phyloP scores from a whole-genome alignment of 2,329 filamentous ascomycete species.

The Phaeomoniella chlamydospora region DNA sequence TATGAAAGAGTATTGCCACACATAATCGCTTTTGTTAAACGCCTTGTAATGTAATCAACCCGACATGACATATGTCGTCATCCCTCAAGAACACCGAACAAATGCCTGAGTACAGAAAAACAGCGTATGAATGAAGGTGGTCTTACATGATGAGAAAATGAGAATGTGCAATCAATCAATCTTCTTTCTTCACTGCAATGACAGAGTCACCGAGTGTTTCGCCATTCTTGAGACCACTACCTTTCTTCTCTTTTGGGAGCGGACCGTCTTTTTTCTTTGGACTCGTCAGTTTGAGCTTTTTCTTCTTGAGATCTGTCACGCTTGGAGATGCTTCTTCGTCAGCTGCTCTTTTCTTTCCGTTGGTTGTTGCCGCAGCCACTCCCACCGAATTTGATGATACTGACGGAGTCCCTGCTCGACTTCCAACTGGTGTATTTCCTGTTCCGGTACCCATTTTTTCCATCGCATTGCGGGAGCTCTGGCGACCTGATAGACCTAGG shows the following conservation, averaged over 20 bases:
- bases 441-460: conserved; percentile 24
- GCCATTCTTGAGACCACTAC: neutral
- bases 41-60: too few species aligned
- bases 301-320: neutral
- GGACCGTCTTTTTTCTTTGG: neutral
- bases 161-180: too few species aligned
- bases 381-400: conserved; percentile 17
- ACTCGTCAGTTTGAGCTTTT: neutral
- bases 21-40: too few species aligned
- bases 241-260: neutral
- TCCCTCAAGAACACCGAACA: neutral
- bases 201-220: neutral
- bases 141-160: too few species aligned
- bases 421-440: conserved; percentile 29
- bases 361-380: too few species aligned
- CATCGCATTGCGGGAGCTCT: conserved; percentile 33
- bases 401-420: conserved; percentile 22
- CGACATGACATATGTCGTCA: too few species aligned
- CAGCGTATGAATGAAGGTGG: too few species aligned
- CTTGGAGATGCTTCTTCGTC: neutral
- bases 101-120: too few species aligned
- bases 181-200: neutral
- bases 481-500: conserved; percentile 40
- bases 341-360: conserved; percentile 2
- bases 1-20: too few species aligned